Evolutionary conservation across 1,284 basidiomycete species (phyloP).

Genomic region (Cystobasidium slooffiae): DNA sequence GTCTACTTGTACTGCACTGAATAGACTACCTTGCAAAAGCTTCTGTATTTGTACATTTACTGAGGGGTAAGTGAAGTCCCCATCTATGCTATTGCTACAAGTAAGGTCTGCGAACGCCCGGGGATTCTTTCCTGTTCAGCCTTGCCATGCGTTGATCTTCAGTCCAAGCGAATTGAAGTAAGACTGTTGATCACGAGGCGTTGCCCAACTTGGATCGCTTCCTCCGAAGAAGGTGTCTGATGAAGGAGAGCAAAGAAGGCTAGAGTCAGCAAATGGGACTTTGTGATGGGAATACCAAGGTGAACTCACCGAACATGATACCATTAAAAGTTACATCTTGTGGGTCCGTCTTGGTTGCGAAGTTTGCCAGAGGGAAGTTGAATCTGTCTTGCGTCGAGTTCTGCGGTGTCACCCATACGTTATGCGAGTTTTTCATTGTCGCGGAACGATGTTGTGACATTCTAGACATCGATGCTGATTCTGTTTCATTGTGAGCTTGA

Average conservation of each 20-base stretch:
- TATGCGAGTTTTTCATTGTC: not conserved
- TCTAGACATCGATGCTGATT: not conserved
- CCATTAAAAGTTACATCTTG: constrained; percentile 46
- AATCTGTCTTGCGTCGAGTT: constrained; percentile 4
- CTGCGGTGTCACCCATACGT: constrained; percentile 10
- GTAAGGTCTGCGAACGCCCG: not conserved
- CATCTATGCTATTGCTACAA: constrained; percentile 10
- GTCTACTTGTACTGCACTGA: too few relatives aligned
- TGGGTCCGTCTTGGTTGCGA: constrained; percentile 38
- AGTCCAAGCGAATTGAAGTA: constrained; percentile 48
- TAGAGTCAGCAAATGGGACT: not conserved
- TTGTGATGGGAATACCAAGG: too few relatives aligned
- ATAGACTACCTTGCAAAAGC: too few relatives aligned
- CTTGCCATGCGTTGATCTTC: constrained; percentile 50
- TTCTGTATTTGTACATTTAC: too few relatives aligned
- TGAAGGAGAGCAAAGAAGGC: not conserved
- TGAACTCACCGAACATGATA: constrained; percentile 47
- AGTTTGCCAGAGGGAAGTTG: constrained; percentile 10
- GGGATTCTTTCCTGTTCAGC: not conserved
- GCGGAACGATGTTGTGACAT: not conserved
- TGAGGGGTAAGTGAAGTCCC: not conserved
- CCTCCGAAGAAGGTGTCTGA: constrained; percentile 51
- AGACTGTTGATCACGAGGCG: constrained; percentile 45
- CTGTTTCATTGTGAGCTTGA: constrained; percentile 1
- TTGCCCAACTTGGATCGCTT: constrained; percentile 45